Evolutionary conservation across 805 yeast genomes (phyloP).

Genomic region (Nakazawaea populi): DNA sequence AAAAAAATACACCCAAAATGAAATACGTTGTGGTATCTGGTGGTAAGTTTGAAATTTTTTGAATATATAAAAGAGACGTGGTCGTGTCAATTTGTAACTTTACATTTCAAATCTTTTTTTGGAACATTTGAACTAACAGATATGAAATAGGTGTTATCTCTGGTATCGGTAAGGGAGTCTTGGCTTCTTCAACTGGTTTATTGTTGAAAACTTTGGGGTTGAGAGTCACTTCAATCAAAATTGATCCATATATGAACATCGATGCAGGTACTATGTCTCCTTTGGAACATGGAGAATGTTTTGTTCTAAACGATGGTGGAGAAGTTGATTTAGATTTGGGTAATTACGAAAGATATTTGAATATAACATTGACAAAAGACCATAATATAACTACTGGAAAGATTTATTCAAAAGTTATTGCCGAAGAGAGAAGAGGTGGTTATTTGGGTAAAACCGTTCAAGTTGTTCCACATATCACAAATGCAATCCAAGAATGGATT

Average conservation of each 20-base stretch:
- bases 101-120: no score
- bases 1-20: conserved; percentile 39
- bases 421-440: conserved; percentile 93
- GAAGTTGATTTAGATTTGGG: conserved; percentile 98
- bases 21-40: conserved; percentile 99
- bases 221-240: conserved; percentile 94
- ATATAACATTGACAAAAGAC: conserved; percentile 85
- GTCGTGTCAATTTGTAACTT: no score
- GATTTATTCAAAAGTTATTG: conserved; percentile 89
- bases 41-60: conserved; percentile 26
- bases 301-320: conserved; percentile 97
- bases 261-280: conserved; percentile 99
- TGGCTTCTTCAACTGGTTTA: conserved; percentile 96
- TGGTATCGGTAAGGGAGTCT: conserved; percentile 98
- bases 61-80: no score
- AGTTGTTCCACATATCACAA: conserved; percentile 96
- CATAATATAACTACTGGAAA: conserved; percentile 99
- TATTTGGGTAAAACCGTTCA: conserved; percentile 99
- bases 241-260: conserved; percentile 98
- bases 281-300: conserved; percentile 97
- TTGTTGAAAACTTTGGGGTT: conserved; percentile 88
- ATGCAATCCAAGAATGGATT: conserved; percentile 98
- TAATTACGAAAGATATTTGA: conserved; percentile 94
- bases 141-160: conserved; percentile 73
- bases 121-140: neutral